These are phyloP conservation scores for Apiospora sp. DNA, from an alignment of 2,329 filamentous ascomycete genomes.

Conservation along the genomic window DNA sequence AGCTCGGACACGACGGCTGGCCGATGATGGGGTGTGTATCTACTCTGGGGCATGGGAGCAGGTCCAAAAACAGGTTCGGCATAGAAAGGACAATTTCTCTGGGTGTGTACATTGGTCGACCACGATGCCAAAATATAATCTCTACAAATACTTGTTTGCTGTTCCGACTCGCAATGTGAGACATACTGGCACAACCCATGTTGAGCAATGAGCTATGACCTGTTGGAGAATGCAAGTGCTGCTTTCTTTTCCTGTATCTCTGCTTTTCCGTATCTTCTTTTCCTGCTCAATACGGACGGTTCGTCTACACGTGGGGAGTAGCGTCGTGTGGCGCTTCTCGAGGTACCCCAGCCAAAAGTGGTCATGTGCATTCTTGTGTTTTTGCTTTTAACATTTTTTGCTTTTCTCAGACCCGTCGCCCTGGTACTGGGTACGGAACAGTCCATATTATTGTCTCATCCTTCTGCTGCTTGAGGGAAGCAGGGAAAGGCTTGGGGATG, in stretches of 20 bases:
- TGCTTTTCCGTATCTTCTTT: not conserved
- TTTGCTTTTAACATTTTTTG: not conserved
- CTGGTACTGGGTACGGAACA: not conserved
- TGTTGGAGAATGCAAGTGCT: not conserved
- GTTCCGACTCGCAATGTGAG: not conserved
- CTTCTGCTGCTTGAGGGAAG: not conserved
- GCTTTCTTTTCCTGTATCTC: not conserved
- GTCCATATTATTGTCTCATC: not conserved
- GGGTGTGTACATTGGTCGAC: slow-evolving; percentile 4
- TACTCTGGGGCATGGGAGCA: not conserved
- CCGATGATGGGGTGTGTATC: slow-evolving; percentile 5
- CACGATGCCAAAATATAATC: slow-evolving; percentile 16
- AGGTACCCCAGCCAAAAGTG: not conserved
- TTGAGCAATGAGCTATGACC: not conserved
- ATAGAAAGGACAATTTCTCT: slow-evolving; percentile 9
- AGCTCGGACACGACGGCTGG: slow-evolving; percentile 19
- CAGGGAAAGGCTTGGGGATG: too few species aligned
- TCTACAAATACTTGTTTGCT: not conserved
- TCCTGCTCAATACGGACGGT: not conserved
- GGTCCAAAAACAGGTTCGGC: slow-evolving; percentile 10
- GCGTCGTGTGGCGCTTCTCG: not conserved
- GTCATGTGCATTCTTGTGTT: not conserved
- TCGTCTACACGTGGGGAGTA: not conserved
- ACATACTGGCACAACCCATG: not conserved
- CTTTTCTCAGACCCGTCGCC: not conserved